Conservation (phyloP, 2,329 filamentous ascomycete species). For the Chrysosporium keratinophilum region DNA sequence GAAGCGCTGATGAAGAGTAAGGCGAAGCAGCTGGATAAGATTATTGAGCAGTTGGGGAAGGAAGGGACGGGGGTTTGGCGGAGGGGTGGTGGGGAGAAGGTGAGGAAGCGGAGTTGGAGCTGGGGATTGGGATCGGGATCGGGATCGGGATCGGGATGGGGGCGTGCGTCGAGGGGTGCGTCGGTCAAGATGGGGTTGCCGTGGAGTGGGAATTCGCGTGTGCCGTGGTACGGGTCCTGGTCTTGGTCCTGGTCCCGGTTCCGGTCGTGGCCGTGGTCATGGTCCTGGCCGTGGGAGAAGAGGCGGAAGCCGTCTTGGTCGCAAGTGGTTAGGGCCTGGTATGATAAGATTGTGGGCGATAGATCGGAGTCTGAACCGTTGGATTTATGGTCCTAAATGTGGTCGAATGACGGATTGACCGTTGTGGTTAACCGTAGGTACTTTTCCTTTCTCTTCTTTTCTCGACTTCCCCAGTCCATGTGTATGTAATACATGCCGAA, state of each 20-base stretch:
- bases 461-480: neutral
- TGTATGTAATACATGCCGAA: neutral
- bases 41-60: slow-evolving; percentile 26
- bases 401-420: neutral
- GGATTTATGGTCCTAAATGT: slow-evolving; percentile 11
- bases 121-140: neutral
- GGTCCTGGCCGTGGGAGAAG: slow-evolving; percentile 12
- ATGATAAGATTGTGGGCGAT: slow-evolving; percentile 2
- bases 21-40: slow-evolving; percentile 29
- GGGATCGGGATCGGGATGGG: neutral
- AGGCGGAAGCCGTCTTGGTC: slow-evolving; percentile 10
- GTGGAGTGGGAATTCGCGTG: neutral
- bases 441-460: neutral
- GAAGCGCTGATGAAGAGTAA: slow-evolving; percentile 14
- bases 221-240: slow-evolving; percentile 3
- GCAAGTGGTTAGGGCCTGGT: slow-evolving; percentile 6
- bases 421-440: neutral
- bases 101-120: neutral
- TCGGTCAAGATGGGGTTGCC: neutral
- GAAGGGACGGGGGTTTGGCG: slow-evolving; percentile 14
- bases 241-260: slow-evolving; percentile 7
- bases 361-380: neutral
- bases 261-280: slow-evolving; percentile 11
- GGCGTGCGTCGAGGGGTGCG: too few relatives aligned
- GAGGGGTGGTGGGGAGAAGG: neutral